A percentile compares a stretch with the other conserved stretches of the same genome.
These are phyloP conservation scores for Trametes coccinea DNA, from an alignment of 768 basidiomycete genomes.

Conservation along the genomic window DNA sequence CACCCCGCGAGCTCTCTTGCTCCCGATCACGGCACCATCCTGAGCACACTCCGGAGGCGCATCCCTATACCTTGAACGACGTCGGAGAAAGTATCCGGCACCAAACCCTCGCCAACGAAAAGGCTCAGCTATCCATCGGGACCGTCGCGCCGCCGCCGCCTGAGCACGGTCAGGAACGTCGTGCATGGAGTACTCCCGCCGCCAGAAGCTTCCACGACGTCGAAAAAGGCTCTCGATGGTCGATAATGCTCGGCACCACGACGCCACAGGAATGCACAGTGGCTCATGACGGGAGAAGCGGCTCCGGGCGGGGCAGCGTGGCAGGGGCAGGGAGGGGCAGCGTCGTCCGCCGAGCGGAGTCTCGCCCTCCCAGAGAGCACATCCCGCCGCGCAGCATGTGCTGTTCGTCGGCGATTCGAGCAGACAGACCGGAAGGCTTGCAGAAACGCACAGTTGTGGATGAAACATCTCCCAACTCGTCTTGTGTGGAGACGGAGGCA, in stretches of 20 bases:
- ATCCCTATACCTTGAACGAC: not conserved
- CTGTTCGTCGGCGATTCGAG: too few species aligned
- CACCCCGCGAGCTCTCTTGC: not conserved
- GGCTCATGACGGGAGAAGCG: not conserved
- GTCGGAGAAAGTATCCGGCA: not conserved
- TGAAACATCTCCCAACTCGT: not conserved
- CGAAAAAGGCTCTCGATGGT: not conserved
- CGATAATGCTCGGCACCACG: not conserved
- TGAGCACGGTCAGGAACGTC: not conserved
- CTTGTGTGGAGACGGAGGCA: slow-evolving; percentile 3
- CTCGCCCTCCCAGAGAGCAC: too few species aligned
- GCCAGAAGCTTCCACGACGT: not conserved
- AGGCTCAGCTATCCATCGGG: not conserved
- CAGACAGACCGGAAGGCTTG: not conserved
- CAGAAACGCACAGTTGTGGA: not conserved
- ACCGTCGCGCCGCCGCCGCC: not conserved
- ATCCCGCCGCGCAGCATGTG: too few species aligned
- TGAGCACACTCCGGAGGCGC: not conserved
- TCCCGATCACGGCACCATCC: not conserved
- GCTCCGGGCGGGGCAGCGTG: not conserved
- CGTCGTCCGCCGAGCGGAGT: too few species aligned
- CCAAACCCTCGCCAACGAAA: not conserved
- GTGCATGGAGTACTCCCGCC: not conserved
- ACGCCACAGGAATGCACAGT: slow-evolving; percentile 15
- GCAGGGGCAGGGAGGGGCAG: not conserved